Percentiles rank a stretch among this genome's conserved stretches.
These are phyloP conservation scores for Dictyostelium purpureum DNA, from an alignment of 78 protist genomes.

Conservation along the genomic window DNA sequence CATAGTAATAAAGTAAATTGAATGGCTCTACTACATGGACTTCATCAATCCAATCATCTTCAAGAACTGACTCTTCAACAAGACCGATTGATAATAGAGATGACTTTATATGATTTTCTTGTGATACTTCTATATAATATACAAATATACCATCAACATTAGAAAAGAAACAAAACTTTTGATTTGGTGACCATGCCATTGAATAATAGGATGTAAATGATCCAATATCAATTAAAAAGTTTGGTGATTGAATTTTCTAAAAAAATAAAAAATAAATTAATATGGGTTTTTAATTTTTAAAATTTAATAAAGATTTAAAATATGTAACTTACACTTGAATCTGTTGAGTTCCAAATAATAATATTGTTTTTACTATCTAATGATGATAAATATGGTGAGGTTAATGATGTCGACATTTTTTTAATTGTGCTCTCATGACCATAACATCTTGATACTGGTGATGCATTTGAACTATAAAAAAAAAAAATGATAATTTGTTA, in stretches of 20 bases:
- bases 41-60: slow-evolving; percentile 42
- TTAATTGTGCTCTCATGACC: slow-evolving; percentile 33
- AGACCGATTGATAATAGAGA: neutral
- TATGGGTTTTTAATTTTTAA: too few species aligned
- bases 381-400: slow-evolving; percentile 19
- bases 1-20: neutral
- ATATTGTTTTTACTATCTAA: slow-evolving; percentile 35
- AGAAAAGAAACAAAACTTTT: slow-evolving; percentile 38
- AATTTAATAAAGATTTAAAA: neutral
- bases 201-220: neutral
- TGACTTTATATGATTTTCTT: neutral
- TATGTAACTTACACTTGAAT: neutral
- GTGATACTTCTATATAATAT: slow-evolving; percentile 15
- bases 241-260: slow-evolving; percentile 28
- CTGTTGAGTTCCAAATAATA: slow-evolving; percentile 31
- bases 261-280: neutral
- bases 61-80: slow-evolving; percentile 21
- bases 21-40: slow-evolving; percentile 42
- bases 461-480: slow-evolving; percentile 11
- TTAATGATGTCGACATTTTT: neutral
- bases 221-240: slow-evolving; percentile 29
- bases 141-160: slow-evolving; percentile 39
- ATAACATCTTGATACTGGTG: slow-evolving; percentile 46
- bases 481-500: neutral
- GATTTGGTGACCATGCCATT: slow-evolving; percentile 45